Base-by-base conservation (phyloP, 495 filamentous ascomycete species). In the Lasiosphaeris hirsuta region DNA sequence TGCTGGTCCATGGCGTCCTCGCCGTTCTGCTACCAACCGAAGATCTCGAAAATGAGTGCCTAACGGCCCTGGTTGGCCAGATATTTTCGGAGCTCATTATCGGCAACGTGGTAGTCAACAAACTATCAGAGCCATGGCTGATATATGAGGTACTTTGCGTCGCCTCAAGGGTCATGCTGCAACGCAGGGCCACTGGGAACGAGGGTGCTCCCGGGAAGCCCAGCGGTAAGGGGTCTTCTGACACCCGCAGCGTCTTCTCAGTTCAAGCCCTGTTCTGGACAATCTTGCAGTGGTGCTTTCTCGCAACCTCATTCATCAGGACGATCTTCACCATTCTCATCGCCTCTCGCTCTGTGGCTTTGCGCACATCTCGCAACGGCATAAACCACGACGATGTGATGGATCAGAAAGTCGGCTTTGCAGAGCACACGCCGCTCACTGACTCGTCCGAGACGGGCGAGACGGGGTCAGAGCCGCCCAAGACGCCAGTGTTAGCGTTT, bases 1-100 rank as follows among this genome's bases (percentile, higher is more conserved):
- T 96, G 59, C 75, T 97, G 10, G 90, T 89, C 13, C 84, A 90
- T 60, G 88, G 84, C 4, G 79, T 88, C 43, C 74, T 98, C 43
- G 87, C 90, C 4, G 75, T 96, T 42, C 77, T 97, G 19, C 79
- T 98, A 35, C 94, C 94, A 5, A 94, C 90, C 14, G 92, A 97
- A 67, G 92, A 97, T 63, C 80, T 97, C 9, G 85, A 92, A 64
- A 97, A 95, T 70, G 82, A 78, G 46, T 96, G 90, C 67, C 74
- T 97, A 63, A 84, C 89, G 14, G 78, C 87, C 7, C 77, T 98
- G 46, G 86, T 97, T 54, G 82, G 84, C 40, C 92, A 97, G 69
- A 83, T 97, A 23, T 74, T 97, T 45, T 89, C 89, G 7, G 89
- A 95, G 62, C 83, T 92, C 69, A 88, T 97, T 15, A 73, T 98